phyloP scores from a whole-genome alignment of 1,284 basidiomycete genomes.

The Rhodotorula sp. region DNA sequence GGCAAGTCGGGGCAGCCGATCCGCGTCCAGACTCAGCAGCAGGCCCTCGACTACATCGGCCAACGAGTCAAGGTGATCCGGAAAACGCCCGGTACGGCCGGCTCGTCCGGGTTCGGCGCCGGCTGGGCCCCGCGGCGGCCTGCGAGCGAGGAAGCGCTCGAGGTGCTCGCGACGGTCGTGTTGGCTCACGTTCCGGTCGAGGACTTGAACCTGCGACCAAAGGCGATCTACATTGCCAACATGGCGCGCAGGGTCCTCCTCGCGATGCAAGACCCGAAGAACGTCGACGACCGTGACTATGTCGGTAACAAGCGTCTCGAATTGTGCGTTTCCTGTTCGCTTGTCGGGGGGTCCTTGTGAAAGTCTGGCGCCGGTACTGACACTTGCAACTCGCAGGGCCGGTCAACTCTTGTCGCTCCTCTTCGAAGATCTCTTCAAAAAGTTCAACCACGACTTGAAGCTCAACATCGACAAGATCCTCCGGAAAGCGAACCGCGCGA shows the following conservation, averaged over 20 bases:
- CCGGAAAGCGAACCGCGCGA: constrained; percentile 93
- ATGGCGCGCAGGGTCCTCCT: constrained; percentile 96
- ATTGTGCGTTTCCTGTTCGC: constrained; percentile 62
- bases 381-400: constrained; percentile 59
- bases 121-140: constrained; percentile 66
- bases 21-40: constrained; percentile 77
- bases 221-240: constrained; percentile 95
- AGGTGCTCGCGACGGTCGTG: constrained; percentile 94
- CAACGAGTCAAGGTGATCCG: constrained; percentile 85
- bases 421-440: constrained; percentile 99
- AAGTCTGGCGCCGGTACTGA: too few relatives aligned
- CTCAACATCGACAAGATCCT: constrained; percentile 96
- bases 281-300: constrained; percentile 98
- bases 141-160: constrained; percentile 89
- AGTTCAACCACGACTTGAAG: constrained; percentile 96
- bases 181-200: constrained; percentile 94
- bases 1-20: constrained; percentile 44
- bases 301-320: constrained; percentile 99
- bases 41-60: constrained; percentile 95
- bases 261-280: constrained; percentile 94
- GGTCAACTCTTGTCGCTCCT: constrained; percentile 93
- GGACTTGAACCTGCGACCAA: constrained; percentile 86
- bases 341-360: neutral
- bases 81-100: constrained; percentile 58
- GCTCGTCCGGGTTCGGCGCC: constrained; percentile 25